Evolutionary conservation across 1,139 yeast species (phyloP).

Genomic region (Saccharomycopsis phalli): DNA sequence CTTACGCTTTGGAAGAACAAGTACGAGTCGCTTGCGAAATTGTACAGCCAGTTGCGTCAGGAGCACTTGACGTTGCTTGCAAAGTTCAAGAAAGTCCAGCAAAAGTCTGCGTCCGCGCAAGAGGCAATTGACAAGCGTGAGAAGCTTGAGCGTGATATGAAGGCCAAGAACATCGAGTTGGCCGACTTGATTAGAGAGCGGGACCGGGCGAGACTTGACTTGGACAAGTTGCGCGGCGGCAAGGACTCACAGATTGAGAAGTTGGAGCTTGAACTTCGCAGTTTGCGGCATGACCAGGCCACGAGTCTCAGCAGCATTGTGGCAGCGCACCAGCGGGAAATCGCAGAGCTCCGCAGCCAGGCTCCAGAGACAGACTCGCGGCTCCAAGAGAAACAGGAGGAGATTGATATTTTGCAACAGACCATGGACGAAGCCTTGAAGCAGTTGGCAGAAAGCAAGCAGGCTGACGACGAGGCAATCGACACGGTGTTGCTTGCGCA

Average conservation of each 20-base stretch:
- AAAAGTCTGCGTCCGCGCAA: conserved; percentile 87
- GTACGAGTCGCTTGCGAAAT: conserved; percentile 82
- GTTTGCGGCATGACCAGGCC: conserved; percentile 55
- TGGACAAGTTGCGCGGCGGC: conserved; percentile 62
- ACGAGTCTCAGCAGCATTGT: conserved; percentile 55
- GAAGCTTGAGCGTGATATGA: conserved; percentile 72
- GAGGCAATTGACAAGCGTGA: conserved; percentile 85
- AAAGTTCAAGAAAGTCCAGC: conserved; percentile 76
- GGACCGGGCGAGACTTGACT: conserved; percentile 77
- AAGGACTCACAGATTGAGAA: conserved; percentile 62
- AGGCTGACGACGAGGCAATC: conserved; percentile 50
- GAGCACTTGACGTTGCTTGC: conserved; percentile 78
- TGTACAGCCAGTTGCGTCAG: conserved; percentile 85
- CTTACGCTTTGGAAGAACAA: conserved; percentile 73
- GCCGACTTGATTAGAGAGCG: conserved; percentile 88
- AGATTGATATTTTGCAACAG: conserved; percentile 70
- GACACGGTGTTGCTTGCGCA: conserved; percentile 46
- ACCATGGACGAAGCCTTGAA: conserved; percentile 67
- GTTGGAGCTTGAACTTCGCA: conserved; percentile 57
- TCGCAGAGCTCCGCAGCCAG: conserved; percentile 36
- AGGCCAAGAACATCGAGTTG: conserved; percentile 76
- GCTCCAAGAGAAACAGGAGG: conserved; percentile 65
- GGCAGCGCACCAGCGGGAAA: conserved; percentile 52
- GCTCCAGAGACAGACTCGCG: conserved; percentile 31
- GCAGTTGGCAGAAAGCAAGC: conserved; percentile 49